Base-by-base conservation (phyloP, 257 asterid species). In the Catharanthus roseus region DNA sequence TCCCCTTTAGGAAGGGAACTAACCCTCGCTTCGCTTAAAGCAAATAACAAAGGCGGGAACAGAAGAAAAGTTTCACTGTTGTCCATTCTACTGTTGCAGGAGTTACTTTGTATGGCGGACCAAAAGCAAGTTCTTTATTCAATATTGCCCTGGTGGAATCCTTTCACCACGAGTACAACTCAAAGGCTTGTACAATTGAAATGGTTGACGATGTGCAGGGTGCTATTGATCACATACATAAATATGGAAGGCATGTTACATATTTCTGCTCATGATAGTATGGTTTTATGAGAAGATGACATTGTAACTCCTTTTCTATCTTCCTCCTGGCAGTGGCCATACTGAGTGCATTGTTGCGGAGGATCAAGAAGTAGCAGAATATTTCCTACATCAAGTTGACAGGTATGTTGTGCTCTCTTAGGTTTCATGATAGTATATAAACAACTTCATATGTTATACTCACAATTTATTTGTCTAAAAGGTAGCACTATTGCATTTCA, bases 131-230 rank as follows among this genome's bases (percentile, higher is more conserved):
- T 55, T 42, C 90, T 3, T 28, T 63, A 41, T 73, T 87, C 28
- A 72, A 76, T 66, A 68, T 87, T 26, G 45, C 79, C 10, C 66
- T 64, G 63, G 83, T 73, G 24, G 77, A 72, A 4, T 76, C 86
- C 2, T 79, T 87, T 75, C 93, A 87, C 71, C 85, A 76, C 13
- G 93, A 87, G 77, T 87, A 87, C 77, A 80, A 62, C 65, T 80
- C 93, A 13, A 82, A 73, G 71, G 85, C 85, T 51, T 87, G 93
- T 79, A 82, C 93, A 26, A 69, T 87, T 42, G 93, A 87, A 75
- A 68, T 85, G 39, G 88, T 87, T 49, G 84, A 82, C 21, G 86
- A 87, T 54, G 80, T 87, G 63, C 60, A 83, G 18, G 77, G 80
- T 49, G 93, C 93, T 38, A 50, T 85, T 72, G 72, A 75, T 39